phyloP scores from a whole-genome alignment of 768 basidiomycete species.

The Boletus pseudo-olivaceus region DNA sequence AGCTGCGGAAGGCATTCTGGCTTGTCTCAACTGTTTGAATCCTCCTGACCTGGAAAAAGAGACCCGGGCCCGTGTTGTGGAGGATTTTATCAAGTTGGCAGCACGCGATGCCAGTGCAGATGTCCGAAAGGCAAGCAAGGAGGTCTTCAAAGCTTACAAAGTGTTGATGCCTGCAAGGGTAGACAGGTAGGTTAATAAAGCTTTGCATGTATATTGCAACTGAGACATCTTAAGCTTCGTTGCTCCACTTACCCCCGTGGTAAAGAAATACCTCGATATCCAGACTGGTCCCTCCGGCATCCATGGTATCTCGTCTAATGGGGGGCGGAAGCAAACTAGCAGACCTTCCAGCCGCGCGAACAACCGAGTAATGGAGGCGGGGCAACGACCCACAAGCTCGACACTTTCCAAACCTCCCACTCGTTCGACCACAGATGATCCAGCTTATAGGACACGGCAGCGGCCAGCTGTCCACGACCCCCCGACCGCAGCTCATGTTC shows the following conservation, averaged over 20 bases:
- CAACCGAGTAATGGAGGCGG: slow-evolving; percentile 9
- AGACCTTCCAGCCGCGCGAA: slow-evolving; percentile 25
- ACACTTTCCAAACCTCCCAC: slow-evolving; percentile 9
- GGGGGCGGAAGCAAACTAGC: slow-evolving; percentile 17
- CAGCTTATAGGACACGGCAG: slow-evolving; percentile 3
- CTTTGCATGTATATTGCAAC: background rate
- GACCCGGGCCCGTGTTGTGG: slow-evolving; percentile 58
- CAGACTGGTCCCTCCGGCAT: slow-evolving; percentile 11
- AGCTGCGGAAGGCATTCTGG: slow-evolving; percentile 62
- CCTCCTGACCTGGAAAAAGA: slow-evolving; percentile 79
- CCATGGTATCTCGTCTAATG: slow-evolving; percentile 2
- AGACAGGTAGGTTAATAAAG: slow-evolving; percentile 46
- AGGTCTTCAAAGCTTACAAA: slow-evolving; percentile 75
- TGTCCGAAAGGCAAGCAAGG: slow-evolving; percentile 63
- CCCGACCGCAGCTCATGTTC: background rate
- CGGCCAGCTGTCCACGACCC: slow-evolving; percentile 1
- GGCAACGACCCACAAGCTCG: slow-evolving; percentile 7
- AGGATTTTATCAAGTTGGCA: slow-evolving; percentile 61
- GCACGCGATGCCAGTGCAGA: slow-evolving; percentile 75
- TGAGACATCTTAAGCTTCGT: slow-evolving; percentile 51
- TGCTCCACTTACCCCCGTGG: slow-evolving; percentile 69
- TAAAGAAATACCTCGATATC: slow-evolving; percentile 71
- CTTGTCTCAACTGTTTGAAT: slow-evolving; percentile 70
- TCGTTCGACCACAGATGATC: slow-evolving; percentile 3
- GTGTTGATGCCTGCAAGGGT: slow-evolving; percentile 65